Conservation (phyloP, 1,284 basidiomycete species). For the Phylloboletellus chloephorus region DNA sequence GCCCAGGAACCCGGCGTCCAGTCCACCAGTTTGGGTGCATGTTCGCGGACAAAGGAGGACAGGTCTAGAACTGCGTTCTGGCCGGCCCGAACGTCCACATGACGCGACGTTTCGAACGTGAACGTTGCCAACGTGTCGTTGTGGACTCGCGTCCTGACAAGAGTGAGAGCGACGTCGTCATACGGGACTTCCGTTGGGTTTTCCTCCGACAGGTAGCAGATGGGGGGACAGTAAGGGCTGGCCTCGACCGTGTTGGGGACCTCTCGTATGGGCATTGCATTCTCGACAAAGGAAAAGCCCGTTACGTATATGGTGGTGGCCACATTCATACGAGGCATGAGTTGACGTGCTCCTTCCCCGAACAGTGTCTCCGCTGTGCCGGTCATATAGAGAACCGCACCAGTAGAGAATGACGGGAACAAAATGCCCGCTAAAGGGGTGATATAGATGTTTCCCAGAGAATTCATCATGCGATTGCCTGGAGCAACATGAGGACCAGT, state of each 20-base stretch:
- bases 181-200: conserved; percentile 25
- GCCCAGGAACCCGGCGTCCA: conserved; percentile 36
- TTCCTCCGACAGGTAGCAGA: conserved; percentile 50
- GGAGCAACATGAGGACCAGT: neutral
- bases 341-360: conserved; percentile 39
- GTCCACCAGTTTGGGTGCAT: conserved; percentile 48
- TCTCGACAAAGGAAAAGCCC: conserved; percentile 47
- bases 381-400: conserved; percentile 57
- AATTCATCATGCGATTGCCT: conserved; percentile 59
- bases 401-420: conserved; percentile 47
- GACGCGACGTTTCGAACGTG: conserved; percentile 38
- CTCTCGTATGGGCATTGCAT: conserved; percentile 53
- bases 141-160: conserved; percentile 39
- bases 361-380: conserved; percentile 47
- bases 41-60: conserved; percentile 42
- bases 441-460: conserved; percentile 56
- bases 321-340: conserved; percentile 52
- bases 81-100: conserved; percentile 41
- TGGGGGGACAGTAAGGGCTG: conserved; percentile 58
- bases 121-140: conserved; percentile 49
- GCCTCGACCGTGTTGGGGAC: conserved; percentile 31
- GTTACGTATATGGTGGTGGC: conserved; percentile 47
- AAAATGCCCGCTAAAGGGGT: conserved; percentile 51
- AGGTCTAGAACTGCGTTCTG: conserved; percentile 55
- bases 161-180: conserved; percentile 28